Base-by-base conservation (phyloP, 768 basidiomycete species). In the Pseudohyphozyma bogoriensis region DNA sequence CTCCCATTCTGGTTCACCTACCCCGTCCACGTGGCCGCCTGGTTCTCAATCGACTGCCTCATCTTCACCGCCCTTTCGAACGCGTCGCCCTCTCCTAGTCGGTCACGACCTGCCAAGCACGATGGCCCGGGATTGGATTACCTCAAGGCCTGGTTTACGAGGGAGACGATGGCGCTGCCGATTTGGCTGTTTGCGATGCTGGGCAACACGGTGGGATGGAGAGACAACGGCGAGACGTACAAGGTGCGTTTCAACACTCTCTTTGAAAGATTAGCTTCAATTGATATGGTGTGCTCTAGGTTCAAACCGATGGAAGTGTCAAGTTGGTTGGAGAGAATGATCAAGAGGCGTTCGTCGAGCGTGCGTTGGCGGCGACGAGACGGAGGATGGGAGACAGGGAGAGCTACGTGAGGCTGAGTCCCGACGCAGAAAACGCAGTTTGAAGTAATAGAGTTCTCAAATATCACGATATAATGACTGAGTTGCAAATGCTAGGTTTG, bases 141-240 rank as follows among this genome's bases (percentile, higher is more conserved):
- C 73, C 67, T 89, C 45, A 69, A 76, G 33, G 87, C 89, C 10
- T 99, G 91, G 89, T 72, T 77, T 22, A 75, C 79, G 24, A 80
- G 95, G 58, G 95, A 99, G 74, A 16, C 84, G 42, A 73, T 92
- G 60, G 85, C 93, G 6, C 76, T 97, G 26, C 95, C 95, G 12
- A 88, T 97, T 59, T 99, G 84, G 82, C 51, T 85, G 10, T 76
- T 85, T 63, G 93, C 87, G 9, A 81, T 99, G 42, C 74, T 84
- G 52, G 90, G 92, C 32, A 79, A 83, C 71, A 82, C 83, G 59
- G 88, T 99, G 35, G 77, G 79, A 1, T 99, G 95, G 95, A 80
- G 95, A 70, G 66, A 69, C 44, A 63, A 67, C 32, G 93, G 92
- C 0, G 79, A 76, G 69, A 79, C 73, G 64, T 99, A 96, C 74